Base-by-base conservation (phyloP, 371 early-diverging fungal species). In the Mortierella polycephala region DNA sequence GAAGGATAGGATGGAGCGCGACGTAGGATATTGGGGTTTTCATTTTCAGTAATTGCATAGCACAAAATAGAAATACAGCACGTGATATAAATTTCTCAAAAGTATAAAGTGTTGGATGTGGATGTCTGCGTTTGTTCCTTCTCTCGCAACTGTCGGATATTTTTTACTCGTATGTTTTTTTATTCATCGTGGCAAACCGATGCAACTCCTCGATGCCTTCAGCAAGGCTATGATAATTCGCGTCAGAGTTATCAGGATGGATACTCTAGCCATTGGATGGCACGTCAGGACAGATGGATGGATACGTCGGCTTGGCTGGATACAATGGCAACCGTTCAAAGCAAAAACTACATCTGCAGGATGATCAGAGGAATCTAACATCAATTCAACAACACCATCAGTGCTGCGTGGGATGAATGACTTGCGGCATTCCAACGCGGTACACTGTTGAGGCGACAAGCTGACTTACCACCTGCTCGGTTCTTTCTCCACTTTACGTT, bases 141-240 rank as follows among this genome's bases (percentile, higher is more conserved):
- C 47, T 47, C 47, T 47, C n/a, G 47, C 47, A 47, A 47, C 47
- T 47, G 47, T 47, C 47, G 47, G 47, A 47, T 47, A 12, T 14
- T 10, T 47, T 47, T 47, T 30, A 30, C 30, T 47, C n/a, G 47
- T 47, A 47, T 47, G 47, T 10, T n/a, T n/a, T n/a, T 47, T 47
- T 10, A 47, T 9, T 10, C 16, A n/a, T 47, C n/a, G n/a, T 47
- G 47, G 11, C 3, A 11, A 12, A 47, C 0, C 16, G 16, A 12
- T 14, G 5, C 16, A n/a, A 47, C 47, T 47, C 11, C 12, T 47
- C 16, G n/a, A 47, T 30, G 30, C 47, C n/a, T n/a, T 47, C 47
- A 47, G 47, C 47, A 47, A 1, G 16, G 16, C n/a, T 47, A n/a
- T 11, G 16, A 14, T 5, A 5, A 47, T 47, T 12, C 47, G 47